Evolutionary conservation across 148 eudicot genomes (phyloP).

Genomic region (Euryodendron excelsum): DNA sequence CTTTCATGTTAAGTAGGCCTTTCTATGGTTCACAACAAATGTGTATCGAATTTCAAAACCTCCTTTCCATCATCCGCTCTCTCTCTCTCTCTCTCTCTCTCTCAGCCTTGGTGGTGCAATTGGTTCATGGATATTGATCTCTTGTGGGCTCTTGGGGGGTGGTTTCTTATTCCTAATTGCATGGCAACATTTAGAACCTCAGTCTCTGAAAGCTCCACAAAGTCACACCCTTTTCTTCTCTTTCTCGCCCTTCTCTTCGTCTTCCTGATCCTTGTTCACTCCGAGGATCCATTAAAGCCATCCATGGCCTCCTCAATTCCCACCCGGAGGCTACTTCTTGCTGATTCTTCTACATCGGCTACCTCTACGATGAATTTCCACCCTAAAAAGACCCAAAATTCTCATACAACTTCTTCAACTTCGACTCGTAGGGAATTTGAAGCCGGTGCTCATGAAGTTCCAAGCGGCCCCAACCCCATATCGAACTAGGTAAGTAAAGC

Average conservation of each 20-base stretch:
- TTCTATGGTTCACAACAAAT: conserved; percentile 13
- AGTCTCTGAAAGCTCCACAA: conserved; percentile 23
- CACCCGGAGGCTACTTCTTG: neutral
- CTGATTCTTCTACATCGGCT: conserved; percentile 20
- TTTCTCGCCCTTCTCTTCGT: conserved; percentile 32
- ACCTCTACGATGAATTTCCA: conserved; percentile 11
- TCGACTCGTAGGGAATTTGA: conserved; percentile 31
- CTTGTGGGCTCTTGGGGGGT: conserved; percentile 74
- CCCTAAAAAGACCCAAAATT: conserved; percentile 21
- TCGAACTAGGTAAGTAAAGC: conserved; percentile 52
- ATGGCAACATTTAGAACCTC: conserved; percentile 51
- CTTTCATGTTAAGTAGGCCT: too few species aligned
- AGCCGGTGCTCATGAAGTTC: conserved; percentile 73
- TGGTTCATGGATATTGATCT: conserved; percentile 81
- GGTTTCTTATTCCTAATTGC: conserved; percentile 45
- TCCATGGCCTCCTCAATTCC: conserved; percentile 21
- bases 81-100: conserved; percentile 7
- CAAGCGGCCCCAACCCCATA: conserved; percentile 89
- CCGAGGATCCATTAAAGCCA: conserved; percentile 23
- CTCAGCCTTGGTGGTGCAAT: conserved; percentile 26
- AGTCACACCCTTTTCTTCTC: conserved; percentile 36
- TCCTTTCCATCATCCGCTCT: conserved; percentile 46
- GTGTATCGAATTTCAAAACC: conserved; percentile 50
- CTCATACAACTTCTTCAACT: neutral
- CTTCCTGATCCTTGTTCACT: conserved; percentile 38